Conservation (phyloP, 768 basidiomycete species). For the Termitomyces sp. region DNA sequence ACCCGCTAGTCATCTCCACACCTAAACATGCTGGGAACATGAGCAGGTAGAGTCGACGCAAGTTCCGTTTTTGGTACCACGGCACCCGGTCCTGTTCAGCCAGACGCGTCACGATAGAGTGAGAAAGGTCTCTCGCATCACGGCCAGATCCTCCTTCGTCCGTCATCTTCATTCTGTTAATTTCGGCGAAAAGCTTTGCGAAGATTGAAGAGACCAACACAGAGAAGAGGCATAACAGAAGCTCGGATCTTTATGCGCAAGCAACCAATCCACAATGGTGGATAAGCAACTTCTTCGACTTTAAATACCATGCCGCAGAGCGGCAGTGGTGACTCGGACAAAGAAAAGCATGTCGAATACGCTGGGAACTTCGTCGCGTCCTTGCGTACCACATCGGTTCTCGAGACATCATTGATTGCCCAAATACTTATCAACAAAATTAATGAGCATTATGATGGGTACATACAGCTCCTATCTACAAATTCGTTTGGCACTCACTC, state of each 20-base stretch:
- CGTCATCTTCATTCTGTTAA: not conserved
- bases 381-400: too few relatives aligned
- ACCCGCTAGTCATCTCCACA: slow-evolving; percentile 61
- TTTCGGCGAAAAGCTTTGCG: not conserved
- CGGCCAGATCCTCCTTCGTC: too few relatives aligned
- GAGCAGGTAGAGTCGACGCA: slow-evolving; percentile 47
- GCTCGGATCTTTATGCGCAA: not conserved
- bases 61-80: slow-evolving; percentile 59
- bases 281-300: not conserved
- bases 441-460: too few relatives aligned
- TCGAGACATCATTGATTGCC: too few relatives aligned
- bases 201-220: not conserved
- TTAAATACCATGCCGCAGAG: not conserved
- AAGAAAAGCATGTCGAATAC: not conserved
- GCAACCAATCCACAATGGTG: not conserved
- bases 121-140: slow-evolving; percentile 9
- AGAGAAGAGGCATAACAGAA: not conserved
- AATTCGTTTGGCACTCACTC: too few relatives aligned
- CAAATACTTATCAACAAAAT: too few relatives aligned
- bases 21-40: slow-evolving; percentile 54
- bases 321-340: not conserved
- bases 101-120: slow-evolving; percentile 30
- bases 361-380: not conserved
- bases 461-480: too few relatives aligned
- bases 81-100: slow-evolving; percentile 43